Evolutionary conservation across 2,329 filamentous ascomycete species (phyloP), one percentile per base, ranked within the genome.

Genomic region (Colletotrichum lini): DNA sequence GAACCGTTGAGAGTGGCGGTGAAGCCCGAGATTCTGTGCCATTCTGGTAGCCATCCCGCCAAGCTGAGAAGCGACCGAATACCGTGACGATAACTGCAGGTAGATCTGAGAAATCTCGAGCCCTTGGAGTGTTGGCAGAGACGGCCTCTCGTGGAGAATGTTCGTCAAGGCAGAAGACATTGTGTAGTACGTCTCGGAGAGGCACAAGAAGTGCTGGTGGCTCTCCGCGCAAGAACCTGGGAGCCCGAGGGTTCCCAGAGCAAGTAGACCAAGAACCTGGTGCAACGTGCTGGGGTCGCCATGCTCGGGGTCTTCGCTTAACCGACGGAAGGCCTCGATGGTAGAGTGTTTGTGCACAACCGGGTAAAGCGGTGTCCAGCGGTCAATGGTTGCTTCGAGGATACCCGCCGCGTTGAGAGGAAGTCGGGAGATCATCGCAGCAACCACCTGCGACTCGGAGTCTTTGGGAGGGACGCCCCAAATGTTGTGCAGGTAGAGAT

Each of bases 1-100:
- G 71, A 77, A 78, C 2, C 76, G 70, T 26, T 76, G 73, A 2
- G 75, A 76, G 62, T 77, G 76, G 2, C 76, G 72, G 54, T 78
- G 76, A 0, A 78, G 65, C 7, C 76, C 76, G 3, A 77, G 42
- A 2, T 71, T 75, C 40, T 78, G 76, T 2, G 76, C 76, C 8
- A 76, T 53, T 8, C 76, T 70, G 5, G 75, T 76, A 10, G 76
- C 75, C 21, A 77, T 64, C 5, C 76, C 76, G 2, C 71, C 74
- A 2, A 77, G 56, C 8, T 77, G 75, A 1, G 74, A 76, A 2
- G 76, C 75, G 10, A 69, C 64, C 0, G 73, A 72, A 40, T 76
- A 75, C 2, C 76, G 71, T 13, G 70, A 66, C 15, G 76, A 74
- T 3, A 77, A 18, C 16, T 76, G 76, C 4, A 77, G 70, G 18